Evolutionary conservation across 2,329 filamentous ascomycete genomes (phyloP).

Genomic region (Westerdykella aurantiaca): DNA sequence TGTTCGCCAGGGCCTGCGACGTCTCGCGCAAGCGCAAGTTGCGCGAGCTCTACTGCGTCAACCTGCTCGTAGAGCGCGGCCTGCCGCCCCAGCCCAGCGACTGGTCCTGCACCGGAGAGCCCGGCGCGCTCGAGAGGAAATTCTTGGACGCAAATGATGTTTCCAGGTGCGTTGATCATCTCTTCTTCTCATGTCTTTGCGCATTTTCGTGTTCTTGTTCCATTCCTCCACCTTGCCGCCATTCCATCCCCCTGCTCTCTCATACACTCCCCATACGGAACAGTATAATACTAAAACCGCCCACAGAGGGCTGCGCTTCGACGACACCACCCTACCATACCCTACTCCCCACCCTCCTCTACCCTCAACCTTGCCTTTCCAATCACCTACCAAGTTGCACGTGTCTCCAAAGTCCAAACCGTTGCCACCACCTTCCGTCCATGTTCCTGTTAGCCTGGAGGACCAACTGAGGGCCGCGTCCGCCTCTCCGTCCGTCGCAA

Average conservation of each 20-base stretch:
- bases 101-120: constrained; percentile 50
- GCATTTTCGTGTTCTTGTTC: constrained; percentile 1
- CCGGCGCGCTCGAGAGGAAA: constrained; percentile 47
- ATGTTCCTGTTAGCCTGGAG: constrained; percentile 18
- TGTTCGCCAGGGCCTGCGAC: constrained; percentile 46
- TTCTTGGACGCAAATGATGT: constrained; percentile 56
- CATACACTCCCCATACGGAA: too few species aligned
- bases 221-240: constrained; percentile 1
- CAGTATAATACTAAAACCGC: too few species aligned
- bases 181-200: constrained; percentile 1
- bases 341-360: constrained; percentile 23
- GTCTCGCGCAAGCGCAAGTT: constrained; percentile 86
- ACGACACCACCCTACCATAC: constrained; percentile 49
- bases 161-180: constrained; percentile 44
- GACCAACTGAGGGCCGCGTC: constrained; percentile 33
- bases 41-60: constrained; percentile 77
- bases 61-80: constrained; percentile 53
- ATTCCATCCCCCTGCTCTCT: neutral
- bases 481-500: constrained; percentile 28
- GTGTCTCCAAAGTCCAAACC: constrained; percentile 4
- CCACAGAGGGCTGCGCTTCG: constrained; percentile 51
- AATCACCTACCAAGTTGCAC: constrained; percentile 18
- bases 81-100: constrained; percentile 53
- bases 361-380: constrained; percentile 20
- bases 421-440: constrained; percentile 8